A percentile compares a stretch with the other conserved stretches of the same genome.
These are phyloP conservation scores for Plectosphaerella sp. DNA, from an alignment of 2,329 filamentous ascomycete species.

Conservation along the genomic window DNA sequence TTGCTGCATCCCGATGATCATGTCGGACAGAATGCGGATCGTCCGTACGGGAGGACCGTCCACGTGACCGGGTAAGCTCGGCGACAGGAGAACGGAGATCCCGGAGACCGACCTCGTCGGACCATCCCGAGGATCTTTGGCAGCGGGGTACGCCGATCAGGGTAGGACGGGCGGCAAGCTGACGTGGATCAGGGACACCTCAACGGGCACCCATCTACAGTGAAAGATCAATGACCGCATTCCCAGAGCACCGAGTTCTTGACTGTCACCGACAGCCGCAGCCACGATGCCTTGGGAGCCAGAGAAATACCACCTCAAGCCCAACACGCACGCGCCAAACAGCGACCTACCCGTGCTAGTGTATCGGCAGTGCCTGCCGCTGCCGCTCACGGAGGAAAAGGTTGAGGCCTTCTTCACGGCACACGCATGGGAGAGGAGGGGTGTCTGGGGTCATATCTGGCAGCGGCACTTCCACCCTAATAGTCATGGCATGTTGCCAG, in stretches of 20 bases:
- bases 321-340: slow-evolving; percentile 13
- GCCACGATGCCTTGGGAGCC: slow-evolving; percentile 7
- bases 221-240: no score
- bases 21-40: not conserved
- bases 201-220: no score
- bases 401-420: slow-evolving; percentile 8
- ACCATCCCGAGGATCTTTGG: no score
- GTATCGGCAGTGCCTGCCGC: slow-evolving; percentile 12
- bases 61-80: not conserved
- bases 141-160: no score
- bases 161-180: no score
- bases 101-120: no score
- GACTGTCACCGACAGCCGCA: not conserved
- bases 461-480: slow-evolving; percentile 16
- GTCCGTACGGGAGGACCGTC: not conserved
- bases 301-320: slow-evolving; percentile 12
- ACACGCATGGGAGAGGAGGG: slow-evolving; percentile 15
- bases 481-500: slow-evolving; percentile 4
- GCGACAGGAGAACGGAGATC: no score
- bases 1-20: not conserved
- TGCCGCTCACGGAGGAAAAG: slow-evolving; percentile 9
- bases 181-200: no score
- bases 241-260: no score
- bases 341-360: slow-evolving; percentile 13
- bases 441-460: slow-evolving; percentile 14